Conservation (phyloP, 1,284 basidiomycete genomes). For the Ganoderma lingzhi region DNA sequence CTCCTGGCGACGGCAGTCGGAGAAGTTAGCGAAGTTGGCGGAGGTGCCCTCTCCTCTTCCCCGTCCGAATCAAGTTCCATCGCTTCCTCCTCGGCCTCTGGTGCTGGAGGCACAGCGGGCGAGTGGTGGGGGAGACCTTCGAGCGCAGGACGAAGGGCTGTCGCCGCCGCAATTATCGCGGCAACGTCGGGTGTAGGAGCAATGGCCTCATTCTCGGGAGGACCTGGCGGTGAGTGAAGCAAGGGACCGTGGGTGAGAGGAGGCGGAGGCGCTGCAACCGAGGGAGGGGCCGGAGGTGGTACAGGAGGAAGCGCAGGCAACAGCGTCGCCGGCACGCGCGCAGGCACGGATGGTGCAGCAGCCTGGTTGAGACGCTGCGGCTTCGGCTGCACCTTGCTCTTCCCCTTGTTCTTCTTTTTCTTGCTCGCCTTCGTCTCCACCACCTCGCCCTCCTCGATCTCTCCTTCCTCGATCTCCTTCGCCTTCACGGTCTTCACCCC, state of each 20-base stretch:
- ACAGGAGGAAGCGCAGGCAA: not conserved
- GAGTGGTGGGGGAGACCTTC: conserved; percentile 17
- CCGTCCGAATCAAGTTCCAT: conserved; percentile 35
- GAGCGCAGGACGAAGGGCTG: conserved; percentile 13
- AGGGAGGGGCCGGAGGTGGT: not conserved
- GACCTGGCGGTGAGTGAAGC: not conserved
- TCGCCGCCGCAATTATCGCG: not conserved
- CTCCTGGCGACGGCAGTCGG: not conserved
- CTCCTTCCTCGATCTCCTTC: conserved; percentile 41
- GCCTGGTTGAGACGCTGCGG: conserved; percentile 12
- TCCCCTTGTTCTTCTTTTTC: conserved; percentile 36
- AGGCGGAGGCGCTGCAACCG: not conserved
- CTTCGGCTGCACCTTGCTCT: conserved; percentile 19
- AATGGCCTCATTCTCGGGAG: too few relatives aligned
- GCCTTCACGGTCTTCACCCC: conserved; percentile 14
- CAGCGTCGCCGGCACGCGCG: not conserved
- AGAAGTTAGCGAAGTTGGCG: not conserved
- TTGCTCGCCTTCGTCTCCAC: conserved; percentile 28
- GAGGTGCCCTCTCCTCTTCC: conserved; percentile 10
- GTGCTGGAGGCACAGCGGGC: not conserved
- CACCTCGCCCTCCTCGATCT: conserved; percentile 36
- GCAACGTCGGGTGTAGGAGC: not conserved
- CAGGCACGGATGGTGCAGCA: not conserved
- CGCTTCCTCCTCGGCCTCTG: conserved; percentile 26
- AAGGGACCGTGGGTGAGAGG: not conserved